phyloP scores from a whole-genome alignment of 331 rosid genomes.

The Phaseolus coccineus region DNA sequence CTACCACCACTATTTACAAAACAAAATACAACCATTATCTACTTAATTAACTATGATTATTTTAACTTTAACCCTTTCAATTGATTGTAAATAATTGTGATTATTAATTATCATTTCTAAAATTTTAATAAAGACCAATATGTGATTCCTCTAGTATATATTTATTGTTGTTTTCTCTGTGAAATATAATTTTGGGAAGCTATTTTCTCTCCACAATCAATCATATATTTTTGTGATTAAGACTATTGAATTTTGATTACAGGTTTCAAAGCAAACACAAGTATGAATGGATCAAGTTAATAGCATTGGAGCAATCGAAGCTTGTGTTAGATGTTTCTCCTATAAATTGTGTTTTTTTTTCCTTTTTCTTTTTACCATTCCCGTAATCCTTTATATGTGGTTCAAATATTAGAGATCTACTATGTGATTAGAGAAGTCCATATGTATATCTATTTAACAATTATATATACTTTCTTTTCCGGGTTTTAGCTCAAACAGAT shows the following conservation, averaged over 20 bases:
- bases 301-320: constrained; percentile 44
- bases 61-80: too few relatives aligned
- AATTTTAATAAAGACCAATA: too few relatives aligned
- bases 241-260: constrained; percentile 45
- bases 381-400: constrained; percentile 31
- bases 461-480: constrained; percentile 34
- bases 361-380: neutral
- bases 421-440: constrained; percentile 47
- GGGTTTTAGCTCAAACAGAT: neutral
- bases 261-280: constrained; percentile 74
- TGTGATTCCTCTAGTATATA: too few relatives aligned
- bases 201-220: neutral
- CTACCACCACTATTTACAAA: neutral
- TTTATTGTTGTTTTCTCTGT: too few relatives aligned
- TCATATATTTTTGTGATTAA: neutral
- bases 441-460: constrained; percentile 23
- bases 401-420: constrained; percentile 44
- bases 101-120: too few relatives aligned
- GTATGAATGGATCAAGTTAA: constrained; percentile 38
- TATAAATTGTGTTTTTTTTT: neutral
- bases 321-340: constrained; percentile 39
- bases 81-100: too few relatives aligned
- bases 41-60: neutral
- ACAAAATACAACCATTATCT: neutral
- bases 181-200: too few relatives aligned